Base-by-base conservation (phyloP, 768 basidiomycete species). In the Russula olivacea region DNA sequence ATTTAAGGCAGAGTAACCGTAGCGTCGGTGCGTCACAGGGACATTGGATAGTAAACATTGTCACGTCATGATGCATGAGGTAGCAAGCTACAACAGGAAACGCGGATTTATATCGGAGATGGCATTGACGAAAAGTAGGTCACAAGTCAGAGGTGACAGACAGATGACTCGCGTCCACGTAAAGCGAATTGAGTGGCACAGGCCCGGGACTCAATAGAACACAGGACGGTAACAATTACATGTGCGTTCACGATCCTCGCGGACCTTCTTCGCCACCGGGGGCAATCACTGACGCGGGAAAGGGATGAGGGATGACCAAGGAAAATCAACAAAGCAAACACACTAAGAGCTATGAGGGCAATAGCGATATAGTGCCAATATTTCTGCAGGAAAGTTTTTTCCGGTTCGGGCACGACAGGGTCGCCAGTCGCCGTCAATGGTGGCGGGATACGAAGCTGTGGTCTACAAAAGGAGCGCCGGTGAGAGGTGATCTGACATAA, bases 301-400 rank as follows among this genome's bases (percentile, higher is more conserved):
- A 36, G 47, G 9, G 30, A 55, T 55, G 45, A 51, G 53, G 25
- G 28, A 53, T 30, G 43, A 17, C 30, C 41, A 17, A 52, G 9
- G 40, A 12, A 34, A 52, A 41, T 15, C 30, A 47, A 47, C 23
- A 50, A 45, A 53, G 1, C 38, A n/a, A 52, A 81, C 86, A 73
- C 70, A 89, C 87, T 58, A 19, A 88, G 69, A 49, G 84, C 81
- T 19, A 88, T 70, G 11, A 87, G 72, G 49, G 82, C 72, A 3
- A 84, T 79, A 47, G 80, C 75, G 41, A 91, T 81, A 69, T 93
- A 93, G 73, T 93, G 78, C 93, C 93, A 95, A 73, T 95, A 95
- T 72, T 93, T 94, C 70, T 91, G 88, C 47, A 93, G 61, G 73
- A 94, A 91, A 12, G 84, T 76, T 73, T 93, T 89, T 70, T 95